Evolutionary conservation across 345 rosid species (phyloP), one percentile per base, ranked within the genome.

Genomic region (Euphorbia lathyris): DNA sequence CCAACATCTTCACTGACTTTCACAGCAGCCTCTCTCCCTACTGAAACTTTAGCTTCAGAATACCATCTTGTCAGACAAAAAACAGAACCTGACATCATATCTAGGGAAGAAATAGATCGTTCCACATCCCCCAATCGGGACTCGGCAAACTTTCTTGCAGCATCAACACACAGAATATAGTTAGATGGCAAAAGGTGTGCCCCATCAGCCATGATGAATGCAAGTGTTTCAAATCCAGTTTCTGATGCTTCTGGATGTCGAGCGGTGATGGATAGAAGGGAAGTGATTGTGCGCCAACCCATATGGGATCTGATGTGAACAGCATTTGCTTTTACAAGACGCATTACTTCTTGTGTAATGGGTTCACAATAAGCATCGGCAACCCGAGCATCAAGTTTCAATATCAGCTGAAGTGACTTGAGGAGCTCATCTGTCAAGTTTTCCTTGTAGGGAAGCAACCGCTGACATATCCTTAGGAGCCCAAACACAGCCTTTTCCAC

Each of bases 181-280:
- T 90, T 90, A 40, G 90, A 76, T 23, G 92, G 90, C 68, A 83
- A 75, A 59, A 87, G 65, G 72, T 87, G 84, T 20, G 84, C 82
- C 34, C 89, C 96, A 22, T 87, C 90, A 17, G 80, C 76, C 92
- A 90, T 90, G 55, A 86, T 83, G 74, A 87, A 90, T 58, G 76
- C 57, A 7, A 90, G 79, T 12, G 89, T 78, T 65, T 86, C 88
- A 14, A 87, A 90, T 57, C 96, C 96, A 10, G 84, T 73, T 65
- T 84, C 87, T 30, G 92, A 86, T 26, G 96, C 92, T 81, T 90
- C 90, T 63, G 92, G 96, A 78, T 90, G 96, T 30, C 86, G 83
- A 64, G 96, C 92, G 20, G 92, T 82, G 75, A 84, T 86, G 47
- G 86, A 87, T 29, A 90, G 63, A 52, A 90, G 80, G 77, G 92